Conservation (phyloP, 2,329 filamentous ascomycete species). For the Simplicillium sp. region DNA sequence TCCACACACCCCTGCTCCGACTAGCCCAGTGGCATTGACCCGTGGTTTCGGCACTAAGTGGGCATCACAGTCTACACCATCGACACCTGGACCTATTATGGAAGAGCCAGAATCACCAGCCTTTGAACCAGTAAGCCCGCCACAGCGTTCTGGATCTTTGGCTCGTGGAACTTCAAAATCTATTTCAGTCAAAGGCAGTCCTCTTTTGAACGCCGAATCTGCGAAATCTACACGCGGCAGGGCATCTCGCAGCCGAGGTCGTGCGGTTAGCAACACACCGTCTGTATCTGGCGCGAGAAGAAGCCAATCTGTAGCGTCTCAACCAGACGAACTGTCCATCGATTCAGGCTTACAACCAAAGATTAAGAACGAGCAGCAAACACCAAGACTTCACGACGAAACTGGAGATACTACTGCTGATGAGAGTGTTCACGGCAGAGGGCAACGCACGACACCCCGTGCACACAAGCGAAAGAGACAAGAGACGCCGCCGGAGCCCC, state of each 20-base stretch:
- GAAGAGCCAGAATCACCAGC: constrained; percentile 39
- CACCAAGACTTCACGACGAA: constrained; percentile 44
- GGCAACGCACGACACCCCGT: constrained; percentile 25
- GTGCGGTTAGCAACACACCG: constrained; percentile 23
- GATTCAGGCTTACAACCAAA: constrained; percentile 30
- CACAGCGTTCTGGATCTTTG: constrained; percentile 27
- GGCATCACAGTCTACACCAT: constrained; percentile 46
- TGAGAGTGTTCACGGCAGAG: constrained; percentile 35
- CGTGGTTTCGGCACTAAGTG: constrained; percentile 46
- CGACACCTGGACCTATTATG: constrained; percentile 38
- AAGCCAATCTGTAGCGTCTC: constrained; percentile 36
- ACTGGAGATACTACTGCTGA: constrained; percentile 45
- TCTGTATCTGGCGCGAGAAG: constrained; percentile 24
- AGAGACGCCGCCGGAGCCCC: constrained; percentile 35
- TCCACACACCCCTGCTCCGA: constrained; percentile 25
- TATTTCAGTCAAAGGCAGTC: constrained; percentile 6
- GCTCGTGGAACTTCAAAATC: constrained; percentile 20
- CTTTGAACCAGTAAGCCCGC: constrained; percentile 50
- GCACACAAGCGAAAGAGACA: constrained; percentile 49
- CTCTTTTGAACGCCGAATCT: constrained; percentile 10
- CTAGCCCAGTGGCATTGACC: constrained; percentile 17
- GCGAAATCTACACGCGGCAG: constrained; percentile 17
- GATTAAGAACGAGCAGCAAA: constrained; percentile 52
- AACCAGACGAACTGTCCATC: constrained; percentile 36
- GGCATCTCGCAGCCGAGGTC: constrained; percentile 24